A percentile compares a stretch with the other conserved stretches of the same genome.
phyloP scores from a whole-genome alignment of 2,329 filamentous ascomycete genomes.

The Akanthomyces uredinophilus region DNA sequence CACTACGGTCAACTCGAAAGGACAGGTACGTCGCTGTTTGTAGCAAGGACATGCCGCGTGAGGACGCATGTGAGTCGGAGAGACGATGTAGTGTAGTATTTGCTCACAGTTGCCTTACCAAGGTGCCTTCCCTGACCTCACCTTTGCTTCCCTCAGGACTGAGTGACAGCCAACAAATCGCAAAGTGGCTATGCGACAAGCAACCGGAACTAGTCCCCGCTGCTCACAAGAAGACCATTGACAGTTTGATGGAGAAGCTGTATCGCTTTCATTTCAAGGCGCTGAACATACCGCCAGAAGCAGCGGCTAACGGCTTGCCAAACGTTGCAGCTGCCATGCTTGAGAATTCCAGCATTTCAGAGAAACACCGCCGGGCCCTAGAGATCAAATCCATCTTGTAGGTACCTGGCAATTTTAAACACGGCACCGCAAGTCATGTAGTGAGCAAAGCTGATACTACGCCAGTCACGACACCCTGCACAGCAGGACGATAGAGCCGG shows the following conservation, averaged over 20 bases:
- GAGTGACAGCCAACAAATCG: constrained; percentile 25
- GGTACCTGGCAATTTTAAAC: constrained; percentile 14
- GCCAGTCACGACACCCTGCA: constrained; percentile 25
- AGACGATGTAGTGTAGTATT: background rate
- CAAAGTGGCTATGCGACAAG: constrained; percentile 25
- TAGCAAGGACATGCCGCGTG: background rate
- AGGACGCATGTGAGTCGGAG: background rate
- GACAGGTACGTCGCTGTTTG: constrained; percentile 23
- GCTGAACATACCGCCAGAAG: constrained; percentile 21
- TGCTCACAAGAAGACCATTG: constrained; percentile 21
- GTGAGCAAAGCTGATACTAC: background rate
- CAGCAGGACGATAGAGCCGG: constrained; percentile 21
- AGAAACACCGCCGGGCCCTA: constrained; percentile 24
- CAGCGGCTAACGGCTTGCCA: constrained; percentile 23
- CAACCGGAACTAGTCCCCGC: constrained; percentile 25
- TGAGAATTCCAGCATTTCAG: constrained; percentile 23
- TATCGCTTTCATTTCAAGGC: constrained; percentile 24
- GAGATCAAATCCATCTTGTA: constrained; percentile 29
- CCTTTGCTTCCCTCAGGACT: constrained; percentile 20
- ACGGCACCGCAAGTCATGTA: background rate
- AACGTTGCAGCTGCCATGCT: constrained; percentile 27
- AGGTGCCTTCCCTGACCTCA: constrained; percentile 27
- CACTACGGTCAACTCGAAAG: constrained; percentile 23
- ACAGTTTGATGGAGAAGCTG: constrained; percentile 22
- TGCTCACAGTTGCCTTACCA: background rate